A percentile compares a stretch with the other conserved stretches of the same genome.
These are phyloP conservation scores for Lepiota brunneoincarnata DNA, from an alignment of 768 basidiomycete species.

Conservation along the genomic window DNA sequence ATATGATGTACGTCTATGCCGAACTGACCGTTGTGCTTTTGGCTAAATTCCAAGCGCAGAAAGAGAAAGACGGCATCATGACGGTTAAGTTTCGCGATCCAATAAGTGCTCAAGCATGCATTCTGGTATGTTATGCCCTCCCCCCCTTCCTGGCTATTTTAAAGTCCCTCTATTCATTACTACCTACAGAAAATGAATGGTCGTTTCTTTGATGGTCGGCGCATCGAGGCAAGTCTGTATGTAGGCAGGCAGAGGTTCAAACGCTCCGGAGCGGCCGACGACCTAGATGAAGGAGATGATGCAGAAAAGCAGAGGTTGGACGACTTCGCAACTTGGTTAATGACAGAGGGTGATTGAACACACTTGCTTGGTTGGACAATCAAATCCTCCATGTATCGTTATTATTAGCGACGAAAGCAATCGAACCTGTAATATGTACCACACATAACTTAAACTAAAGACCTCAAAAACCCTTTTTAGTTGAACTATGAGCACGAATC, in stretches of 20 bases:
- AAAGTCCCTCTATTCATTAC: not conserved
- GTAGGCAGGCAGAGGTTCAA: conserved; percentile 80
- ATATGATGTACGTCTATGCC: conserved; percentile 74
- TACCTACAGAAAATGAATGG: conserved; percentile 85
- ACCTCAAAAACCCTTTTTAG: not conserved
- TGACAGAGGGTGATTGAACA: conserved; percentile 70
- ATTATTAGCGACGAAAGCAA: conserved; percentile 6
- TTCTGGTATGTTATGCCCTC: conserved; percentile 48
- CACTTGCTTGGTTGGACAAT: not conserved
- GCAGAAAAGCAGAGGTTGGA: conserved; percentile 85
- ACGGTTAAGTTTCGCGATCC: conserved; percentile 95
- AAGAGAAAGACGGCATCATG: conserved; percentile 92
- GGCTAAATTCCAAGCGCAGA: conserved; percentile 40
- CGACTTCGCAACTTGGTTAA: conserved; percentile 84
- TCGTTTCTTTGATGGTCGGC: conserved; percentile 83
- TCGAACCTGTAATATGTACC: conserved; percentile 6
- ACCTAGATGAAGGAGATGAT: conserved; percentile 61
- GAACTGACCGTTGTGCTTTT: not conserved
- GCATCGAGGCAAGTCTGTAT: conserved; percentile 79
- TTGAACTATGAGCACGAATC: conserved; percentile 16
- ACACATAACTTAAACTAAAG: conserved; percentile 20
- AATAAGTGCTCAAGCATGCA: conserved; percentile 89
- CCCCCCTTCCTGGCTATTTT: no score
- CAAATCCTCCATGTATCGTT: not conserved
- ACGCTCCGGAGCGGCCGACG: conserved; percentile 70